Percentiles rank a stretch among this genome's conserved stretches.
These are phyloP conservation scores for Amylostereum areolatum DNA, from an alignment of 1,284 basidiomycete species.

Conservation along the genomic window DNA sequence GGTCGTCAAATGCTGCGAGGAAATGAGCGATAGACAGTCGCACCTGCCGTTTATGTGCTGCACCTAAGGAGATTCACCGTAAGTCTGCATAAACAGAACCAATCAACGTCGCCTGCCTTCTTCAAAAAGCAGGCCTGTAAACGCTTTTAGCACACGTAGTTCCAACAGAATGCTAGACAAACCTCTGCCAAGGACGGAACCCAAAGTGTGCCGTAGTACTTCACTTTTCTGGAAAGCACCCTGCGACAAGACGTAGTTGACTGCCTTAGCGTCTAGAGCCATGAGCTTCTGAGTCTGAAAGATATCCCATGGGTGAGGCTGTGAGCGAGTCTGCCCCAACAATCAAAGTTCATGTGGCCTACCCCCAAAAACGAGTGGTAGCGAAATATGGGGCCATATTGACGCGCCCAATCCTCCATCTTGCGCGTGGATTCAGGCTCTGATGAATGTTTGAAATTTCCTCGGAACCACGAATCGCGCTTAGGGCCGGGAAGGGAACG, in stretches of 20 bases:
- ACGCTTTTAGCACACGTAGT: not conserved
- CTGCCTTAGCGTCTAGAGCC: constrained; percentile 1
- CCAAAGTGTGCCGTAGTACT: not conserved
- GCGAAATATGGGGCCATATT: constrained; percentile 1
- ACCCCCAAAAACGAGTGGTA: constrained; percentile 1
- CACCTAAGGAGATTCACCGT: not conserved
- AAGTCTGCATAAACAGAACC: not conserved
- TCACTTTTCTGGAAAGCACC: constrained; percentile 1
- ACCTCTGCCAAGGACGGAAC: constrained; percentile 4
- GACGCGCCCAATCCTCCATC: not conserved
- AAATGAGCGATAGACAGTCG: not conserved
- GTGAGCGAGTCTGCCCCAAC: not conserved
- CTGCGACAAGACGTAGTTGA: constrained; percentile 3
- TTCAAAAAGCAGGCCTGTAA: constrained; percentile 5
- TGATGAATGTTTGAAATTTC: not conserved
- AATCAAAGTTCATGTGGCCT: not conserved
- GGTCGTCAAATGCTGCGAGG: not conserved
- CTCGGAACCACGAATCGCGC: not conserved
- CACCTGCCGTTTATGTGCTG: constrained; percentile 4
- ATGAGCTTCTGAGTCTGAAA: not conserved
- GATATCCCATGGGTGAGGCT: not conserved
- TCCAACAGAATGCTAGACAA: not conserved
- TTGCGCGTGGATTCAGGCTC: not conserved
- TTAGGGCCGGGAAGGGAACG: constrained; percentile 1
- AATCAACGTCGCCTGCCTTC: not conserved